Conservation (phyloP, 352 stramenopile species). For the Globisporangium emineosum region DNA sequence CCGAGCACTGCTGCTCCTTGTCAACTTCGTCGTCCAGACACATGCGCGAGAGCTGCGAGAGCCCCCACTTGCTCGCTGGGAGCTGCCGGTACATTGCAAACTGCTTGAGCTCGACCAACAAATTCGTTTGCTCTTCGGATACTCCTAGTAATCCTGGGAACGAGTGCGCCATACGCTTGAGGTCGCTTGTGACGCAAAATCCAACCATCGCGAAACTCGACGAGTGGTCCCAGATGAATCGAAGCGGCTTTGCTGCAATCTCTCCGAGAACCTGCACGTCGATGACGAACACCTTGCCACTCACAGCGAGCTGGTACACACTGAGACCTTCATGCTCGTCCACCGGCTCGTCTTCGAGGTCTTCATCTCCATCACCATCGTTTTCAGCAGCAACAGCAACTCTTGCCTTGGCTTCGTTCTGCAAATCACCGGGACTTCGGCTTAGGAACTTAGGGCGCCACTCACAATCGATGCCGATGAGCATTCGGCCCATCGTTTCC, state of each 20-base stretch:
- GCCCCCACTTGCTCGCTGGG: slow-evolving; percentile 44
- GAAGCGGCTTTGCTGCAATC: slow-evolving; percentile 31
- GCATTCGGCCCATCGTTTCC: slow-evolving; percentile 15
- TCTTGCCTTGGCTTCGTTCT: slow-evolving; percentile 5
- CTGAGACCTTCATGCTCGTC: slow-evolving; percentile 32
- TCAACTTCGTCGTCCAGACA: slow-evolving; percentile 42
- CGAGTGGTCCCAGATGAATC: slow-evolving; percentile 32
- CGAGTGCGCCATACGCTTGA: slow-evolving; percentile 44
- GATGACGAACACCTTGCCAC: slow-evolving; percentile 44
- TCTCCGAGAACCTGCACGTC: slow-evolving; percentile 50
- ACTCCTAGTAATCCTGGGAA: slow-evolving; percentile 35
- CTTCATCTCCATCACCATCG: slow-evolving; percentile 1
- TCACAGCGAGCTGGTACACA: slow-evolving; percentile 49
- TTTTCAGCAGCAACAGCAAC: not conserved
- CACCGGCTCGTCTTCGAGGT: slow-evolving; percentile 14
- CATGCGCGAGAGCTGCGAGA: slow-evolving; percentile 39
- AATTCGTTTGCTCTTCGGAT: slow-evolving; percentile 3
- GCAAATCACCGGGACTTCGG: slow-evolving; percentile 13
- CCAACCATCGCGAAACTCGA: slow-evolving; percentile 41
- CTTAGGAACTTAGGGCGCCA: slow-evolving; percentile 52
- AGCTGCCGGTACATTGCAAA: slow-evolving; percentile 47
- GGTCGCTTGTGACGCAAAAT: slow-evolving; percentile 54
- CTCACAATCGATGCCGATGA: slow-evolving; percentile 64
- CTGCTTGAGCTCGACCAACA: slow-evolving; percentile 54
- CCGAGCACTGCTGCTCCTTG: slow-evolving; percentile 65